Evolutionary conservation across 164 flowering plant species (phyloP).

Genomic region (Warburgia ugandensis): DNA sequence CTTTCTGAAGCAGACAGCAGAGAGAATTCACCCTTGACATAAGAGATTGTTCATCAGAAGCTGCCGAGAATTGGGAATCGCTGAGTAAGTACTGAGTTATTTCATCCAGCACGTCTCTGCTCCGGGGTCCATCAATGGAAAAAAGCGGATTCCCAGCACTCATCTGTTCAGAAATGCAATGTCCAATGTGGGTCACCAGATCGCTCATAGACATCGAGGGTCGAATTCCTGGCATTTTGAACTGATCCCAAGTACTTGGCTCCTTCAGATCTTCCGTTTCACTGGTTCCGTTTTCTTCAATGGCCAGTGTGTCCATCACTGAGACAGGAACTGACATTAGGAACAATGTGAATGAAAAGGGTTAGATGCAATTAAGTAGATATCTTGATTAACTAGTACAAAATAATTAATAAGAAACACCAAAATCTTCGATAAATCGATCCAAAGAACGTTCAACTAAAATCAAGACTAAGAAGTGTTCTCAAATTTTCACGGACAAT

Average conservation of each 20-base stretch:
- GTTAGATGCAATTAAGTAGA: no score
- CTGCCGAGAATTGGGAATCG: slow-evolving; percentile 43
- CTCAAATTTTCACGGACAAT: no score
- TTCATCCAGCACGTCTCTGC: slow-evolving; percentile 47
- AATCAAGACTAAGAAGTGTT: no score
- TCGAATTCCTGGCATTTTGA: slow-evolving; percentile 53
- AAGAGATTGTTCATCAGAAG: slow-evolving; percentile 65
- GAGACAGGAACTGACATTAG: background rate
- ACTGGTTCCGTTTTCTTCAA: slow-evolving; percentile 33
- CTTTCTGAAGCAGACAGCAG: slow-evolving; percentile 72
- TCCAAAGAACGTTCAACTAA: no score
- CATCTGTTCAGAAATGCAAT: slow-evolving; percentile 56
- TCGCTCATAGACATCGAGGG: slow-evolving; percentile 76
- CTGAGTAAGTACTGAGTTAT: slow-evolving; percentile 57
- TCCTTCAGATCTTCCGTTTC: slow-evolving; percentile 21
- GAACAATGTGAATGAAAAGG: no score
- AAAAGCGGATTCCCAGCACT: slow-evolving; percentile 39
- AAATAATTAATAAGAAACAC: no score
- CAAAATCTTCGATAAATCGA: no score
- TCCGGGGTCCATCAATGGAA: slow-evolving; percentile 23
- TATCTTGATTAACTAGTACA: no score
- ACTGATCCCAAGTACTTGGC: slow-evolving; percentile 37
- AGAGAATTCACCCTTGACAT: slow-evolving; percentile 87
- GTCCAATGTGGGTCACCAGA: slow-evolving; percentile 62
- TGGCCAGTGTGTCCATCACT: slow-evolving; percentile 44